Percentiles rank a stretch among this genome's conserved stretches.
phyloP scores from a whole-genome alignment of 495 filamentous ascomycete species.

The Hamigera avellanea region DNA sequence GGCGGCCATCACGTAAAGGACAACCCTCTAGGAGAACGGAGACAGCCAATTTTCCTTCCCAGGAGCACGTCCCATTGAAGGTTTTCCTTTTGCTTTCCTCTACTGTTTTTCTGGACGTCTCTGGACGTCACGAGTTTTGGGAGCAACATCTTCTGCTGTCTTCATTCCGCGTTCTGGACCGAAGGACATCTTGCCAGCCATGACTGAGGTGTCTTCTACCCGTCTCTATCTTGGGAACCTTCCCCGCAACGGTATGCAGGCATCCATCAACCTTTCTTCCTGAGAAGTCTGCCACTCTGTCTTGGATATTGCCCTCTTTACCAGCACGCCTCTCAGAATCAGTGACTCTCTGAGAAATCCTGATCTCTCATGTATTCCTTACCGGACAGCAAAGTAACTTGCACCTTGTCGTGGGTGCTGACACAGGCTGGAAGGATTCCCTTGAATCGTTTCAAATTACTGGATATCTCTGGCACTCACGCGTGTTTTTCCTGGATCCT shows the following conservation, averaged over 20 bases:
- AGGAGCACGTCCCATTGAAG: background rate
- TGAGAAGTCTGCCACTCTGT: constrained; percentile 9
- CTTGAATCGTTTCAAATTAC: background rate
- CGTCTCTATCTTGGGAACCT: constrained; percentile 96
- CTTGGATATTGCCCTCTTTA: constrained; percentile 7
- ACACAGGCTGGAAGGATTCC: background rate
- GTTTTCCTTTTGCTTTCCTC: constrained; percentile 2
- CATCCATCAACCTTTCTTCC: constrained; percentile 20
- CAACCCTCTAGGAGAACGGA: background rate
- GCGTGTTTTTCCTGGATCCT: constrained; percentile 11
- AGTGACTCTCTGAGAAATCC: background rate
- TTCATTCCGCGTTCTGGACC: background rate
- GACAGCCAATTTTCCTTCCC: background rate
- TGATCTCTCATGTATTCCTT: background rate
- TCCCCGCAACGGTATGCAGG: constrained; percentile 81
- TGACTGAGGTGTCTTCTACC: constrained; percentile 73
- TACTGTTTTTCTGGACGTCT: constrained; percentile 1
- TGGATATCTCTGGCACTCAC: constrained; percentile 11
- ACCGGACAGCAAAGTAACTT: background rate
- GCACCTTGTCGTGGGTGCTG: background rate
- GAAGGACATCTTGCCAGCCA: constrained; percentile 14
- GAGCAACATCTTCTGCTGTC: no score
- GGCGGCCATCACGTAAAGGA: background rate
- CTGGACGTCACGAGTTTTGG: no score
- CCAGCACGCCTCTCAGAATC: background rate